A percentile compares a stretch with the other conserved stretches of the same genome.
phyloP scores from a whole-genome alignment of 2,329 filamentous ascomycete genomes.

The Drechslera avenae region DNA sequence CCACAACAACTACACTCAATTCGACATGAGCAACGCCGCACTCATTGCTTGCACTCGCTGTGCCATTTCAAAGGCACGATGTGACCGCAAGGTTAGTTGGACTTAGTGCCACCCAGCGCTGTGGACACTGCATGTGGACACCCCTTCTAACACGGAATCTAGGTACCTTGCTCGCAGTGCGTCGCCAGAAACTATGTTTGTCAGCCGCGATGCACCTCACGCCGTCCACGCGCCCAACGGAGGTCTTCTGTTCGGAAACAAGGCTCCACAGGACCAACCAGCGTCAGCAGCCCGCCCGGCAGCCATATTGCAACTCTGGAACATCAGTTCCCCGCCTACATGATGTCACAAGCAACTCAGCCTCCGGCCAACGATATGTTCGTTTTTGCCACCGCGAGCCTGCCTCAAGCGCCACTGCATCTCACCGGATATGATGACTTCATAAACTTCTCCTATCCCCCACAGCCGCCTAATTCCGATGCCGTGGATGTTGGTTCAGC shows the following conservation, averaged over 20 bases:
- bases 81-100: slow-evolving; percentile 9
- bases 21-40: slow-evolving; percentile 4
- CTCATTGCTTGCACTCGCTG: slow-evolving; percentile 13
- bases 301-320: slow-evolving; percentile 2
- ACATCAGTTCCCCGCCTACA: slow-evolving; percentile 1
- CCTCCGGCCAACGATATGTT: not conserved
- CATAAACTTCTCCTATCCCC: slow-evolving; percentile 5
- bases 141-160: not conserved
- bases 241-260: slow-evolving; percentile 1
- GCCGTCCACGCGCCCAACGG: slow-evolving; percentile 6
- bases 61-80: slow-evolving; percentile 12
- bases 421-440: slow-evolving; percentile 8
- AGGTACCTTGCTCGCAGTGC: slow-evolving; percentile 14
- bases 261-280: not conserved
- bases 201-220: slow-evolving; percentile 8
- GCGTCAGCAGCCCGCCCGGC: not conserved
- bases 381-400: not conserved
- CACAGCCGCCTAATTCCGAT: not conserved
- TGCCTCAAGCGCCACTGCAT: not conserved
- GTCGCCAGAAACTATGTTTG: slow-evolving; percentile 10
- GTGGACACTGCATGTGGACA: not conserved
- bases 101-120: not conserved
- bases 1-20: not conserved
- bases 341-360: not conserved
- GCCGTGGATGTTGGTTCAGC: not conserved